Base-by-base conservation (phyloP, 2,329 filamentous ascomycete genomes). In the Penicillium frequentans region DNA sequence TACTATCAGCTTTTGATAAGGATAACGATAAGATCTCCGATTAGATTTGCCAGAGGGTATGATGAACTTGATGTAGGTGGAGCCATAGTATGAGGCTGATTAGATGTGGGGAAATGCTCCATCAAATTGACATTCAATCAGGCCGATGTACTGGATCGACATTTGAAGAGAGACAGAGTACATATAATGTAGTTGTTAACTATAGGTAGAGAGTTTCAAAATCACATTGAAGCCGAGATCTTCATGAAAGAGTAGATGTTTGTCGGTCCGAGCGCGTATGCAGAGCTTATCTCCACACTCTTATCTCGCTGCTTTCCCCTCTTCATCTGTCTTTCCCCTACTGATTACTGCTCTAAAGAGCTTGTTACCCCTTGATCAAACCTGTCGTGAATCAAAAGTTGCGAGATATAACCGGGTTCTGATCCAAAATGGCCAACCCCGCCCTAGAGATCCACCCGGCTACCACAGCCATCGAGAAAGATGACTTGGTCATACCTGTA, bases 401-500 rank as follows among this genome's bases (percentile, higher is more conserved):
- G 21, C 27, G 31, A 19, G 44, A 52, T 6, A 31, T 23, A 23
- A 33, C 29, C 14, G 4, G 8, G 24, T 33, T 13, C 11, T 21
- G 11, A 27, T 19, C 8, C 45, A 48, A 14, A 9, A 64, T 64
- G 59, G 44, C 62, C 37, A 57, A 48, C 49, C 9, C 14, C 7
- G 16, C 52, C 16, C 55, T 59, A 42, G 58, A 62, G 14, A 42
- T 62, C 43, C 54, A 61, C 11, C 64, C 68, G 11, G 57, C 65
- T 14, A 67, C 67, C 39, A 71, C 67, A 8, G 77, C 70, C 1
- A 73, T 79, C 16, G 72, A 76, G 29, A 73, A 78, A 59, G 77
- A 79, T 64, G 75, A 77, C 44, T 64, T 79, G 21, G 68, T 73
- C 37, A 79, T 79, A 61, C 76, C 76, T 24, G 76, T 78, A 65